Evolutionary conservation across 2,329 filamentous ascomycete genomes (phyloP), one percentile per base, ranked within the genome.

Genomic region (Thielaviopsis populi): DNA sequence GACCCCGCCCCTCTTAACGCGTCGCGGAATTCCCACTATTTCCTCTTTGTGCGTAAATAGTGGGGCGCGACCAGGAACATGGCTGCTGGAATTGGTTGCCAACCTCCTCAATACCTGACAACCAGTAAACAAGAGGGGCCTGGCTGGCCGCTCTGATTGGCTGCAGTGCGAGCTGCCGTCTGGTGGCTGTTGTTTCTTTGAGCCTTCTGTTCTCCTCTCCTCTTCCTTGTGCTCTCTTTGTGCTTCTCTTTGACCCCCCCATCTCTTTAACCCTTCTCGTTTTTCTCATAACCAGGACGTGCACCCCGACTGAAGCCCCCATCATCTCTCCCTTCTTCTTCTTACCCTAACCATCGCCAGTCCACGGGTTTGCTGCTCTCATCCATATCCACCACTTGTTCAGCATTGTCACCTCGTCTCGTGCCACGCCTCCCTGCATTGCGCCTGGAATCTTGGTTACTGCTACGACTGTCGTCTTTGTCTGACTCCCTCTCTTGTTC

Each of bases 121-220:
- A 40, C 33, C 60, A 61, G 58, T 66, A 63, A 66, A 66, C 37
- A 66, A 37, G 63, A 40, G n/a, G 37, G 30, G 54, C 19, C 8
- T 22, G n/a, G n/a, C 7, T n/a, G 40, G 22, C n/a, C n/a, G 17
- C 8, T 63, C 56, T 68, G 59, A 67, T 68, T 66, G 65, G 65
- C 27, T 62, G 62, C 54, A 17, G 41, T 65, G 22, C 37, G 56
- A 22, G 24, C 19, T 10, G 15, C 1, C 50, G 61, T 60, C 62
- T 54, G 24, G 30, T 24, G 48, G 53, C 40, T 59, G 62, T 62
- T 62, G 37, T 61, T 56, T 19, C 53, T 56, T 37, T 56, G 13
- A n/a, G 60, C 48, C 13, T 61, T 59, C 41, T 30, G n/a, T 50
- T 11, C 17, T 41, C 43, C 53, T 43, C 50, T 7, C 15, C 4